These are phyloP conservation scores for Wallacemonas sp. DNA, from an alignment of 208 protist genomes.

Conservation along the genomic window DNA sequence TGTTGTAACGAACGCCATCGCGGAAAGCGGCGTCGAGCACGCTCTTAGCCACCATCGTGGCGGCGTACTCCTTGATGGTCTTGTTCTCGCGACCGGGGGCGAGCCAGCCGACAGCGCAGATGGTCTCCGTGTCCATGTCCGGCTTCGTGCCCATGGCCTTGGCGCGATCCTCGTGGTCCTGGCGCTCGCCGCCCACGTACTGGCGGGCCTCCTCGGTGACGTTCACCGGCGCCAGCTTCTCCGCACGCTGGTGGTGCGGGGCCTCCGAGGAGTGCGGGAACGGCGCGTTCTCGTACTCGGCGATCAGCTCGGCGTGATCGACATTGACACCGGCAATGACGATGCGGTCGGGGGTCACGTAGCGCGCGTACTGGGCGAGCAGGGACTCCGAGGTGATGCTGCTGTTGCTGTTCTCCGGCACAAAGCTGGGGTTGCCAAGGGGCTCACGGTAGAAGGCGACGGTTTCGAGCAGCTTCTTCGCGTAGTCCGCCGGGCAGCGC, in stretches of 20 bases:
- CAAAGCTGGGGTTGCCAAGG: slow-evolving; percentile 84
- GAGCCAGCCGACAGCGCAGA: slow-evolving; percentile 85
- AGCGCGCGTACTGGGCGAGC: slow-evolving; percentile 76
- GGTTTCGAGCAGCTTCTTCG: slow-evolving; percentile 77
- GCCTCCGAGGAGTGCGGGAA: slow-evolving; percentile 67
- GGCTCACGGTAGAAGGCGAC: slow-evolving; percentile 89
- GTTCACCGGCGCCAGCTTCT: slow-evolving; percentile 27
- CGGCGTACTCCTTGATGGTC: slow-evolving; percentile 67
- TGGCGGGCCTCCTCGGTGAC: slow-evolving; percentile 54
- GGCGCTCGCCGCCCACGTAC: slow-evolving; percentile 78
- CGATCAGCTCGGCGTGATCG: slow-evolving; percentile 78
- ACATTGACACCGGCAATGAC: slow-evolving; percentile 91
- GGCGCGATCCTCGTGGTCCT: slow-evolving; percentile 84
- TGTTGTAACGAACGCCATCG: slow-evolving; percentile 52
- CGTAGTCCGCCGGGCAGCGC: slow-evolving; percentile 78
- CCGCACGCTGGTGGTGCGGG: slow-evolving; percentile 61
- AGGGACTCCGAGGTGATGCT: slow-evolving; percentile 66
- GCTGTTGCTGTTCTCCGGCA: slow-evolving; percentile 73
- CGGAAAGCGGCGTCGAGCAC: slow-evolving; percentile 68
- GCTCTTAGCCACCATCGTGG: slow-evolving; percentile 66
- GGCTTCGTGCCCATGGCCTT: slow-evolving; percentile 89
- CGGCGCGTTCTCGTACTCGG: slow-evolving; percentile 87
- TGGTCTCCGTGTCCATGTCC: slow-evolving; percentile 82
- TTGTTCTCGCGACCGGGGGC: slow-evolving; percentile 57
- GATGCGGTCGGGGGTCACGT: slow-evolving; percentile 72